Evolutionary conservation across 495 filamentous ascomycete genomes (phyloP).

Genomic region (Penicillium malachiteum): DNA sequence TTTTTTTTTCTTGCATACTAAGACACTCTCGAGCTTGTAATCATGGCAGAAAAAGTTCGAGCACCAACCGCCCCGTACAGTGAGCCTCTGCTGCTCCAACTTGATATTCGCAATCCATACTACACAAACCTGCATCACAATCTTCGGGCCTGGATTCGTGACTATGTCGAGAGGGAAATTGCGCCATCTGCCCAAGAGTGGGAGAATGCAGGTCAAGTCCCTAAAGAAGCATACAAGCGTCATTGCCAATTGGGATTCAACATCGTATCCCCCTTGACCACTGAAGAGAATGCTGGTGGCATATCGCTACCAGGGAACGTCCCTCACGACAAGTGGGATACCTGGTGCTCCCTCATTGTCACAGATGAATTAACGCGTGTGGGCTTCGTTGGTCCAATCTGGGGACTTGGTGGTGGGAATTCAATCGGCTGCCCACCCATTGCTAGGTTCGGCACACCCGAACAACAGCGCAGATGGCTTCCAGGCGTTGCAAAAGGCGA

Average conservation of each 20-base stretch:
- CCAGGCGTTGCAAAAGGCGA: slow-evolving; percentile 49
- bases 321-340: slow-evolving; percentile 47
- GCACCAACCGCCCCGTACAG: slow-evolving; percentile 42
- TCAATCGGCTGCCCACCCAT: slow-evolving; percentile 55
- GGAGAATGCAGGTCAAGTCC: slow-evolving; percentile 47
- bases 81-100: slow-evolving; percentile 40
- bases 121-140: slow-evolving; percentile 48
- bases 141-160: slow-evolving; percentile 43
- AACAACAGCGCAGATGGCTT: slow-evolving; percentile 49
- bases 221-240: slow-evolving; percentile 32
- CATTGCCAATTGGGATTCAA: slow-evolving; percentile 42
- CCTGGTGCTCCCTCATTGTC: slow-evolving; percentile 48
- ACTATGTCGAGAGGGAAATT: slow-evolving; percentile 46
- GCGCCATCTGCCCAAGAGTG: slow-evolving; percentile 47
- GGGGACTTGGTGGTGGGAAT: slow-evolving; percentile 53
- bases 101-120: slow-evolving; percentile 42
- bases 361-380: slow-evolving; percentile 46
- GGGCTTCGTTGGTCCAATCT: slow-evolving; percentile 44
- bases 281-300: slow-evolving; percentile 31
- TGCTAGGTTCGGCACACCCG: slow-evolving; percentile 49
- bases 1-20: background rate
- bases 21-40: background rate
- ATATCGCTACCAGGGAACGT: slow-evolving; percentile 40
- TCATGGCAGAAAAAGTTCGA: slow-evolving; percentile 22
- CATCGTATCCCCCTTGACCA: slow-evolving; percentile 38